Base-by-base conservation (phyloP, 2,329 filamentous ascomycete genomes). In the Chaetomium sp. region DNA sequence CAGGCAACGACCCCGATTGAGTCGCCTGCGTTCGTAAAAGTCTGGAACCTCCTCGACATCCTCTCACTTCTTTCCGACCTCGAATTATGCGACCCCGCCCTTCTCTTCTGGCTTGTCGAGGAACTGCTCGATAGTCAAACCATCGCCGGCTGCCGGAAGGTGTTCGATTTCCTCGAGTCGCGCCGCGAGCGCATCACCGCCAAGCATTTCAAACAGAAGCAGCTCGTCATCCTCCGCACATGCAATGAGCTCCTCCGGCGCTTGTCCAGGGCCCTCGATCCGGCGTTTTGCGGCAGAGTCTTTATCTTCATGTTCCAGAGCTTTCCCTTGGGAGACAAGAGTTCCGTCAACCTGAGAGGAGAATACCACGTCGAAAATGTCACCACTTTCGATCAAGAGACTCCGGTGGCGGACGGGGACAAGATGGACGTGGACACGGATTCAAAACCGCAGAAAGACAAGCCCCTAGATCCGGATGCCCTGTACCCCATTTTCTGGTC, bases 291-390 rank as follows among this genome's bases (percentile, higher is more conserved):
- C 74, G 95, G 95, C 19, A 87, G 95, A 47, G 95, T 99, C 29
- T 98, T 98, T 77, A 97, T 99, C 69, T 99, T 97, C 77, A 87
- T 99, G 74, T 99, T 98, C 77, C 95, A 99, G 76, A 96, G 93
- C 76, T 98, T 99, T 73, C 95, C 95, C 1, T 82, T 99, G 0
- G 94, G 94, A 35, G 96, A 99, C 77, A 95, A 94, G 75, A 98
- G 95, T 75, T 97, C 95, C 0, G 95, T 99, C 57, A 99, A 99
- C 74, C 83, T 98, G 47, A 87, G 95, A 59, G 95, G 95, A 70
- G 94, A 98, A 78, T 99, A 95, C 71, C 95, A 99, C 73, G 87
- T 91, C 29, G 95, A 98, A 73, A 99, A 99, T 80, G 86, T 93
- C 62, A 99, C 96, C 1, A 87, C 86, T 0, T 99, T 88, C 73